Percentiles rank a stretch among this genome's conserved stretches.
Conservation (phyloP, 306 rosid genomes). For the Gillenia trifoliata region DNA sequence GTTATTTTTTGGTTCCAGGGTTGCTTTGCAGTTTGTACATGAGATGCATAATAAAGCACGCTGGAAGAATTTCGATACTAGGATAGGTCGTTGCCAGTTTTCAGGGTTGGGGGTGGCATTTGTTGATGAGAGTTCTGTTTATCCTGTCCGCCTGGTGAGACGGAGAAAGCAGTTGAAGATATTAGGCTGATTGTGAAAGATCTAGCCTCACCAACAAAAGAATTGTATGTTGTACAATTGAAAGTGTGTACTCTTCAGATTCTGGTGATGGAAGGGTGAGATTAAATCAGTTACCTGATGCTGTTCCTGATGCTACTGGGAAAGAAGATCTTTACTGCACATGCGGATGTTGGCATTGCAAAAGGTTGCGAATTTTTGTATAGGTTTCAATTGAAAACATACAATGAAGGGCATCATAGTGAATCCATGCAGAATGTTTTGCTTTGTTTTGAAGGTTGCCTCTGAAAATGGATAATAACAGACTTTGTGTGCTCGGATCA, state of each 20-base stretch:
- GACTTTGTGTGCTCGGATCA: conserved; percentile 69
- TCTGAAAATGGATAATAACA: conserved; percentile 75
- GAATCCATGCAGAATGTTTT: not conserved
- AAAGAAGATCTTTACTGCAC: conserved; percentile 71
- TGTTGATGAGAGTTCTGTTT: too few relatives aligned
- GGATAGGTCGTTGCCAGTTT: too few relatives aligned
- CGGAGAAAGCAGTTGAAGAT: conserved; percentile 38
- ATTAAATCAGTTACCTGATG: conserved; percentile 34
- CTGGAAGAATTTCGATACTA: too few relatives aligned
- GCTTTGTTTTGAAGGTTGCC: conserved; percentile 41
- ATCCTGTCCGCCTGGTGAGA: too few relatives aligned
- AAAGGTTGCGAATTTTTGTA: conserved; percentile 51
- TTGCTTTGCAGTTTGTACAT: conserved; percentile 86
- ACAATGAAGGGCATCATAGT: too few relatives aligned
- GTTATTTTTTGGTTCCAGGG: conserved; percentile 36
- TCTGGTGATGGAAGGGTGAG: conserved; percentile 46
- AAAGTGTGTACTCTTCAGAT: conserved; percentile 45
- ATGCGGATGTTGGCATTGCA: conserved; percentile 74
- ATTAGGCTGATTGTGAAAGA: too few relatives aligned
- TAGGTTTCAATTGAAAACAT: conserved; percentile 3
- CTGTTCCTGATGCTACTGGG: conserved; percentile 69
- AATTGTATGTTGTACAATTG: conserved; percentile 63
- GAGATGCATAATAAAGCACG: too few relatives aligned
- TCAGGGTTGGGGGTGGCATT: too few relatives aligned
- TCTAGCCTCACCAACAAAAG: conserved; percentile 66